These are phyloP conservation scores for Coniochaeta sp. DNA, from an alignment of 2,329 filamentous ascomycete genomes.

Conservation along the genomic window DNA sequence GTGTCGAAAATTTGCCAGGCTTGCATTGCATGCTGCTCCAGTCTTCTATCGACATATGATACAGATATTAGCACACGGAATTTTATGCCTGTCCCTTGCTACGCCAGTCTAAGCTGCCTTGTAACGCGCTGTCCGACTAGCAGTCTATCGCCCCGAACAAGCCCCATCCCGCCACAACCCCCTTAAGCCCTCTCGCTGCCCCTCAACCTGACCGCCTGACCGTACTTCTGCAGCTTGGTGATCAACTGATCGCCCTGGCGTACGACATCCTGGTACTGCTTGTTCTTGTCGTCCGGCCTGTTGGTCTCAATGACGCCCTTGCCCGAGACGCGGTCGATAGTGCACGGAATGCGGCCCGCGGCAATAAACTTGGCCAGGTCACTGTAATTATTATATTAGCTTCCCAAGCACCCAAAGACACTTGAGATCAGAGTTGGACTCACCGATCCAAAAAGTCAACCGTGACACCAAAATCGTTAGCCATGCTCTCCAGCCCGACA, in stretches of 20 bases:
- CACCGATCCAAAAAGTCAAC: constrained; percentile 94
- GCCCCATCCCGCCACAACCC: neutral
- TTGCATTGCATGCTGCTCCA: neutral
- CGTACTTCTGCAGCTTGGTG: constrained; percentile 98
- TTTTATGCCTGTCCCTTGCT: neutral
- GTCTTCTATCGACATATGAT: constrained; percentile 2
- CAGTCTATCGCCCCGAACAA: neutral
- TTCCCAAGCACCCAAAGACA: neutral
- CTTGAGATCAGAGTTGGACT: constrained; percentile 21
- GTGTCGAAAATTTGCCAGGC: neutral
- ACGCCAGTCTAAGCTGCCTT: neutral
- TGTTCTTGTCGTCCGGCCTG: constrained; percentile 97
- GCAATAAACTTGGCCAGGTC: constrained; percentile 97
- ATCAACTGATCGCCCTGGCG: constrained; percentile 97
- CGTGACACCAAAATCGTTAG: constrained; percentile 90
- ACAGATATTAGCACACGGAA: constrained; percentile 4
- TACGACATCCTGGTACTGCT: constrained; percentile 97
- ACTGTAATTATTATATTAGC: constrained; percentile 33
- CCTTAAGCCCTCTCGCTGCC: constrained; percentile 82
- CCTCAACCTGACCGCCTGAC: constrained; percentile 86
- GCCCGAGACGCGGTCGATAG: constrained; percentile 92
- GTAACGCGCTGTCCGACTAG: neutral
- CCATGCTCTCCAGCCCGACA: constrained; percentile 96
- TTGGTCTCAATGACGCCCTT: constrained; percentile 98
- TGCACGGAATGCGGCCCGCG: constrained; percentile 87